A percentile compares a stretch with the other conserved stretches of the same genome.
Conservation (phyloP, 108 stramenopile species). For the Pelagomonas calceolata region DNA sequence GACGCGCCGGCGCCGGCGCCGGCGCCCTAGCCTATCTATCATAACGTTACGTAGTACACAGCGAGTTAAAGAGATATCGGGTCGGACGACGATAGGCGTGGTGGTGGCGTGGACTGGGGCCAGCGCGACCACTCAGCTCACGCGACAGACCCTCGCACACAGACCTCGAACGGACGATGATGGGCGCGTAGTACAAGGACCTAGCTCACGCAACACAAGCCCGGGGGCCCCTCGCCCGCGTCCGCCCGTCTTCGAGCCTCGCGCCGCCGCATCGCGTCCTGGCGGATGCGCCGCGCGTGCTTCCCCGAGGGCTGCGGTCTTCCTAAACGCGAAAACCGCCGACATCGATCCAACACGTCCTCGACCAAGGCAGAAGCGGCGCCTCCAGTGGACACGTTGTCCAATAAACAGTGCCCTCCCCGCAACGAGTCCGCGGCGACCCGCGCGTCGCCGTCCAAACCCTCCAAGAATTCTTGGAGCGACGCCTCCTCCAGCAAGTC, state of each 20-base stretch:
- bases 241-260: not conserved
- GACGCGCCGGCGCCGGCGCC: too few relatives aligned
- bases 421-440: not conserved
- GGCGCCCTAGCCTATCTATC: too few relatives aligned
- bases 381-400: not conserved
- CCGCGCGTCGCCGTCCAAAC: not conserved
- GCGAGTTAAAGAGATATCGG: too few relatives aligned
- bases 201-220: too few relatives aligned
- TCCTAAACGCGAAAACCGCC: not conserved
- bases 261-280: not conserved
- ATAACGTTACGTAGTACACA: too few relatives aligned
- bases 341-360: not conserved
- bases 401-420: not conserved
- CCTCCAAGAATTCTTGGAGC: not conserved
- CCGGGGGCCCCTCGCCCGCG: too few relatives aligned
- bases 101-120: too few relatives aligned
- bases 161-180: too few relatives aligned
- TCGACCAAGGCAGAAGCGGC: not conserved
- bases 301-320: not conserved
- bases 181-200: too few relatives aligned
- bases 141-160: too few relatives aligned
- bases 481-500: not conserved
- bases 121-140: too few relatives aligned
- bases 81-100: too few relatives aligned
- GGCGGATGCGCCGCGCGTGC: not conserved